Evolutionary conservation across 2,329 filamentous ascomycete species (phyloP).

Genomic region (Trichothecium sympodiale): DNA sequence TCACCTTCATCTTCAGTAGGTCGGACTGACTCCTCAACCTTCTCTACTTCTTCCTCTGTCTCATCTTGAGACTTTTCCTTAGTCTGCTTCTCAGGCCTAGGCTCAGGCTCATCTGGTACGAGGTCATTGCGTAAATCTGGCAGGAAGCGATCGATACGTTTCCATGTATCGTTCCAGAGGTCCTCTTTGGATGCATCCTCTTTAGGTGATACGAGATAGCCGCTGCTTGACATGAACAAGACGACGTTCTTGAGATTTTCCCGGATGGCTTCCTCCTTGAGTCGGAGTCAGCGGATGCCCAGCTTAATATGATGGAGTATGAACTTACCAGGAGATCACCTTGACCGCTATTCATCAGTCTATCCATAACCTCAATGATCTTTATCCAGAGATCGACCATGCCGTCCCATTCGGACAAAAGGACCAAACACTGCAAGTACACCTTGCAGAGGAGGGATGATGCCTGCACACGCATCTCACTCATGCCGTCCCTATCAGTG

Average conservation of each 20-base stretch:
- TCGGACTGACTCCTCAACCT: no score
- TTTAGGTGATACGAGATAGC: constrained; percentile 64
- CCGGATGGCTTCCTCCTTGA: constrained; percentile 81
- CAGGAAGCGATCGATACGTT: constrained; percentile 53
- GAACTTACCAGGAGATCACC: constrained; percentile 70
- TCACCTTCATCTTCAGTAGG: no score
- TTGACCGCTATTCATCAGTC: constrained; percentile 90
- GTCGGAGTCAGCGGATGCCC: background rate
- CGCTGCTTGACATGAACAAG: constrained; percentile 86
- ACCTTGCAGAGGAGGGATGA: constrained; percentile 90
- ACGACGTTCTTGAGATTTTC: constrained; percentile 95
- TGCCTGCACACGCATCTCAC: constrained; percentile 84
- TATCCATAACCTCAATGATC: constrained; percentile 89
- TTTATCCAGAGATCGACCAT: constrained; percentile 87
- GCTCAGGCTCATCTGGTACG: constrained; percentile 33
- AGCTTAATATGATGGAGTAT: background rate
- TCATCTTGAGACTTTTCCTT: background rate
- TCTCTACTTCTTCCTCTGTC: background rate
- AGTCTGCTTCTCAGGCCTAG: background rate
- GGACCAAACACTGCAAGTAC: constrained; percentile 83
- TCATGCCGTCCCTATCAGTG: constrained; percentile 84
- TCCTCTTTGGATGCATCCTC: constrained; percentile 42
- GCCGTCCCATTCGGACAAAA: constrained; percentile 74
- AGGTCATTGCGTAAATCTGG: constrained; percentile 49
- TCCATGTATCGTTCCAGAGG: constrained; percentile 54